phyloP scores from a whole-genome alignment of 1,284 basidiomycete species.

The Ustilago vetiveriae region DNA sequence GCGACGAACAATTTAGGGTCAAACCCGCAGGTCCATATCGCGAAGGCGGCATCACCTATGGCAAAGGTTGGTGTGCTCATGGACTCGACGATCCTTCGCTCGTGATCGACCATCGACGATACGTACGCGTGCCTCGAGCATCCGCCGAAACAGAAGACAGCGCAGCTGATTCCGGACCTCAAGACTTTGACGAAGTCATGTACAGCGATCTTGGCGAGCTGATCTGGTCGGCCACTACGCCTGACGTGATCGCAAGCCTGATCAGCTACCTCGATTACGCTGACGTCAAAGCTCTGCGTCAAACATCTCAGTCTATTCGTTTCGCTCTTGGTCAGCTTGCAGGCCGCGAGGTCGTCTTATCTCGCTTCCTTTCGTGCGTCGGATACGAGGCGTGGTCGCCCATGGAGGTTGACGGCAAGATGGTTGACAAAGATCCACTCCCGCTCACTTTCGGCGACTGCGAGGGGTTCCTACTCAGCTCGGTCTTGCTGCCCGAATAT shows the following conservation, averaged over 20 bases:
- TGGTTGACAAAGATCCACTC: slow-evolving; percentile 50
- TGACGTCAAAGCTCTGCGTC: slow-evolving; percentile 60
- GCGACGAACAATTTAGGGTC: slow-evolving; percentile 30
- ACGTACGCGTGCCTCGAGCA: slow-evolving; percentile 19
- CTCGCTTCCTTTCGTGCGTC: slow-evolving; percentile 56
- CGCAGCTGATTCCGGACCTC: not conserved
- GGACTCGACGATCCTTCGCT: slow-evolving; percentile 50
- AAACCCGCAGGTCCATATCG: slow-evolving; percentile 51
- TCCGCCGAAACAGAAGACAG: not conserved
- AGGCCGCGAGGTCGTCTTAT: slow-evolving; percentile 53
- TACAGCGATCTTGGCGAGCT: slow-evolving; percentile 57
- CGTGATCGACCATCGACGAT: slow-evolving; percentile 34
- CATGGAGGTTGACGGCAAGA: slow-evolving; percentile 5
- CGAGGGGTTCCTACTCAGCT: slow-evolving; percentile 61
- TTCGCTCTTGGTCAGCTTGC: slow-evolving; percentile 39
- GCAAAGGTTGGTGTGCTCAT: slow-evolving; percentile 52
- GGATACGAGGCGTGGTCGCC: slow-evolving; percentile 57
- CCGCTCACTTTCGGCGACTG: slow-evolving; percentile 57
- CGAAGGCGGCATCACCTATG: slow-evolving; percentile 51
- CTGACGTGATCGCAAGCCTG: slow-evolving; percentile 50
- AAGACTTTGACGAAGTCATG: slow-evolving; percentile 36
- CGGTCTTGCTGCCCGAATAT: slow-evolving; percentile 57
- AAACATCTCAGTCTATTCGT: slow-evolving; percentile 54
- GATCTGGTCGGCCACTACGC: slow-evolving; percentile 54
- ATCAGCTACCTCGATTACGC: slow-evolving; percentile 55